A percentile compares a stretch with the other conserved stretches of the same genome.
phyloP scores from a whole-genome alignment of 2,329 filamentous ascomycete genomes.

The Truncatella angustata region DNA sequence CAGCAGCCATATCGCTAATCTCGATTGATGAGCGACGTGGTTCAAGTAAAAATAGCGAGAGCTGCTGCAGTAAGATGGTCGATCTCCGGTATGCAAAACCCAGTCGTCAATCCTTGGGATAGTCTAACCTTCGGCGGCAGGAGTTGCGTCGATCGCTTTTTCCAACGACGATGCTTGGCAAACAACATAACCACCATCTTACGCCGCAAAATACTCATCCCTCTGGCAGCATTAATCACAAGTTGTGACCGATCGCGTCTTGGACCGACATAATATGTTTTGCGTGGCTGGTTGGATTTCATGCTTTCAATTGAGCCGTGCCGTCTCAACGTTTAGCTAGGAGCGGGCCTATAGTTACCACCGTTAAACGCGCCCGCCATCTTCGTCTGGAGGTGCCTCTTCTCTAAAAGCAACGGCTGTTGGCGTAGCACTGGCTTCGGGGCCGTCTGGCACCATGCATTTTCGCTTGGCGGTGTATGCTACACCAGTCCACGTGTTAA shows the following conservation, averaged over 20 bases:
- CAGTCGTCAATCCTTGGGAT: background rate
- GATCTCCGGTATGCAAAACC: background rate
- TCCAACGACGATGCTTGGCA: background rate
- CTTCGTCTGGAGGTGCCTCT: background rate
- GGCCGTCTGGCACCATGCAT: background rate
- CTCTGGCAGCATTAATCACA: background rate
- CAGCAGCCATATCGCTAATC: background rate
- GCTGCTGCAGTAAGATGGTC: background rate
- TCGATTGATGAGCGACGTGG: background rate
- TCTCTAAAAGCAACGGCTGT: background rate
- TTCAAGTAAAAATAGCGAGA: background rate
- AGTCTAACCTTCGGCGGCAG: background rate
- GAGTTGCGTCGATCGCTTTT: background rate
- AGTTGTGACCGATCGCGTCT: background rate
- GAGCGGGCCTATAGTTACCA: background rate
- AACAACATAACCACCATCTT: background rate
- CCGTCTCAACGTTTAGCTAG: background rate
- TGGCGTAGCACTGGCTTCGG: background rate
- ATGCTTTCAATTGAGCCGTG: background rate
- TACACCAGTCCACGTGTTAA: background rate
- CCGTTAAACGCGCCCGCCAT: background rate
- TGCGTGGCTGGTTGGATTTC: background rate
- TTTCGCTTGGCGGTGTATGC: constrained; percentile 1
- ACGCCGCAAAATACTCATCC: background rate
- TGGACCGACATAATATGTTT: background rate